Evolutionary conservation across 257 asterid species (phyloP).

Genomic region (Rauvolfia tetraphylla): DNA sequence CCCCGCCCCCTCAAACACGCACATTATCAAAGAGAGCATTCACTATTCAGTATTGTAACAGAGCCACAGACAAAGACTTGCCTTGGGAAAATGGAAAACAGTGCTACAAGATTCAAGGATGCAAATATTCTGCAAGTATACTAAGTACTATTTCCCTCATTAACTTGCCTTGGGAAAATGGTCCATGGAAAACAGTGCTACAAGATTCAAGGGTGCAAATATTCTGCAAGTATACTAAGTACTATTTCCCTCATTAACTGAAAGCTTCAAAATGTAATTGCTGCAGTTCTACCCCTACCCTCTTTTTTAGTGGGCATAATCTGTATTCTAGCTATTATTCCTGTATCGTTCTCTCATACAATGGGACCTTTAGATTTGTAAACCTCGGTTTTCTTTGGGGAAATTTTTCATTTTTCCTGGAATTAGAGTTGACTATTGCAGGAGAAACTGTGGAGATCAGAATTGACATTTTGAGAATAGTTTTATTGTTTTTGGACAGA

Average conservation of each 20-base stretch:
- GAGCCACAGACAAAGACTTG: not conserved
- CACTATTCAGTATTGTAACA: not conserved
- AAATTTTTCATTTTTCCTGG: too few species aligned
- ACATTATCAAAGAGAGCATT: not conserved
- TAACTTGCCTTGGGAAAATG: not conserved
- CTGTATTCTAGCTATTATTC: not conserved
- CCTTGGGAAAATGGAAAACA: not conserved
- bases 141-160: too few species aligned
- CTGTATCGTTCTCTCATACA: not conserved
- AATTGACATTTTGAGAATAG: too few species aligned
- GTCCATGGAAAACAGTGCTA: not conserved
- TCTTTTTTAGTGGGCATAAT: too few species aligned
- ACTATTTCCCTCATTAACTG: too few species aligned
- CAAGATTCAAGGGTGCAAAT: not conserved
- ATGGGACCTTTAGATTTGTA: not conserved
- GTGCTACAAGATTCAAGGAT: not conserved
- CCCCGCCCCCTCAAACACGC: not conserved
- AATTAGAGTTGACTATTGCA: too few species aligned
- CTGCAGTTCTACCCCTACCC: not conserved
- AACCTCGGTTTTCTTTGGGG: too few species aligned
- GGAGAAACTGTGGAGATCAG: too few species aligned
- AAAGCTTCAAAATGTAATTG: not conserved
- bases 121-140: not conserved
- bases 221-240: not conserved
- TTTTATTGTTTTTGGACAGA: too few species aligned